These are phyloP conservation scores for Cercospora berteroae DNA, from an alignment of 2,329 filamentous ascomycete genomes.

Conservation along the genomic window DNA sequence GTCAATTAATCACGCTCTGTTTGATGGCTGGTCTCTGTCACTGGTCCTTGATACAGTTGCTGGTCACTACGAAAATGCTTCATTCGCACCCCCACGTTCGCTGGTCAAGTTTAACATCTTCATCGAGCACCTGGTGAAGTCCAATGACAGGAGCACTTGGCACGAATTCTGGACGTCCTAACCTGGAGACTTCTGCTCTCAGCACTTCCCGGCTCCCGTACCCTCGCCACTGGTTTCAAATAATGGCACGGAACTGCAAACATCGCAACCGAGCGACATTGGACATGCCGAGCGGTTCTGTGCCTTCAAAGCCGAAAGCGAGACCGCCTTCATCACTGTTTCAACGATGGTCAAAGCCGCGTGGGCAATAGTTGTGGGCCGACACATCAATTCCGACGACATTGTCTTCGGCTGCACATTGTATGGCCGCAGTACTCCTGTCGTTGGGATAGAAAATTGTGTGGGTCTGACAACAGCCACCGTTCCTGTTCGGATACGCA, in stretches of 20 bases:
- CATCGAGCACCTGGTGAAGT: background rate
- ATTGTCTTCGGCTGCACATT: conserved; percentile 40
- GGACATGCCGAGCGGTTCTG: background rate
- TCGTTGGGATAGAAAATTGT: conserved; percentile 22
- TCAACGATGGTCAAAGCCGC: conserved; percentile 35
- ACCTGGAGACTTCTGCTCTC: background rate
- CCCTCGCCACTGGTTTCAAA: background rate
- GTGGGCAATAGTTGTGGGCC: conserved; percentile 35
- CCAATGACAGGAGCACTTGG: background rate
- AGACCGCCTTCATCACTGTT: conserved; percentile 20
- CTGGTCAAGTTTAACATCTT: background rate
- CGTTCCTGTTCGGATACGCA: conserved; percentile 38
- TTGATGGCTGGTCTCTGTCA: conserved; percentile 42
- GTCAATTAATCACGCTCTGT: conserved; percentile 42
- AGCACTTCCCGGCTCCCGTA: background rate
- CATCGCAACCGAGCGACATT: background rate
- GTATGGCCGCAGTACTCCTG: conserved; percentile 38
- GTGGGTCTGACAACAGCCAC: conserved; percentile 42
- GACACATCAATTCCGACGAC: conserved; percentile 35
- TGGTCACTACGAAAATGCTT: background rate
- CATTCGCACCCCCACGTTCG: background rate
- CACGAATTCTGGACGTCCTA: background rate
- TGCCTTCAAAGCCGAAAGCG: background rate
- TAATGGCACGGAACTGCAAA: background rate
- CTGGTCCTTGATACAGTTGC: conserved; percentile 34